Conservation (phyloP, 805 yeast genomes). For the Starmerella kuoi region DNA sequence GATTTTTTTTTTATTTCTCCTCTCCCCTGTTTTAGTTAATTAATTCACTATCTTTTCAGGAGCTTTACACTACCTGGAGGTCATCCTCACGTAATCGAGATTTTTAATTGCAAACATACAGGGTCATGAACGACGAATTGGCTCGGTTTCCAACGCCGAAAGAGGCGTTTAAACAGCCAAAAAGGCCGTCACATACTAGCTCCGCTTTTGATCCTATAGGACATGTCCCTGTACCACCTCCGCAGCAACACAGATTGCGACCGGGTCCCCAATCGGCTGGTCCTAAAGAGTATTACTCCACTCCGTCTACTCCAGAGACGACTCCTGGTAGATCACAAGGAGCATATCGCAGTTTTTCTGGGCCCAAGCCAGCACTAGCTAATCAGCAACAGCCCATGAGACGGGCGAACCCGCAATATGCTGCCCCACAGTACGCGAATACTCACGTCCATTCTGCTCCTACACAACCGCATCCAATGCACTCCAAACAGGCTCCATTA, state of each 20-base stretch:
- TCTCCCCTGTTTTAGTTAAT: no score
- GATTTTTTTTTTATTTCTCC: no score
- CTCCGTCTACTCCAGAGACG: not conserved
- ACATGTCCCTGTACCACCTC: slow-evolving; percentile 21
- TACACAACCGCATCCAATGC: no score
- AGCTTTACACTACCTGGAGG: no score
- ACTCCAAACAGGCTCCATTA: no score
- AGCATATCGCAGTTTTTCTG: not conserved
- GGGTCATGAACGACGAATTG: slow-evolving; percentile 22
- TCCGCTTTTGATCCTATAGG: slow-evolving; percentile 17
- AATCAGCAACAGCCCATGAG: no score
- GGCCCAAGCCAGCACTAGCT: not conserved
- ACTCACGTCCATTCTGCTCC: no score
- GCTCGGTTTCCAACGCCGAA: slow-evolving; percentile 24
- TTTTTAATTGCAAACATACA: no score
- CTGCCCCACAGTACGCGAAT: no score
- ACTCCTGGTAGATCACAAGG: not conserved
- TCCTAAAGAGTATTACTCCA: not conserved
- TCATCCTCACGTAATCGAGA: no score
- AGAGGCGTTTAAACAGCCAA: slow-evolving; percentile 22
- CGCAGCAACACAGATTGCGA: slow-evolving; percentile 19
- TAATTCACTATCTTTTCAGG: no score
- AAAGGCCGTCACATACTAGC: slow-evolving; percentile 8
- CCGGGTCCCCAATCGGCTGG: slow-evolving; percentile 2
- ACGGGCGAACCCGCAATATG: no score